Conservation (phyloP, 345 rosid genomes). For the Rhizophora mangle region DNA sequence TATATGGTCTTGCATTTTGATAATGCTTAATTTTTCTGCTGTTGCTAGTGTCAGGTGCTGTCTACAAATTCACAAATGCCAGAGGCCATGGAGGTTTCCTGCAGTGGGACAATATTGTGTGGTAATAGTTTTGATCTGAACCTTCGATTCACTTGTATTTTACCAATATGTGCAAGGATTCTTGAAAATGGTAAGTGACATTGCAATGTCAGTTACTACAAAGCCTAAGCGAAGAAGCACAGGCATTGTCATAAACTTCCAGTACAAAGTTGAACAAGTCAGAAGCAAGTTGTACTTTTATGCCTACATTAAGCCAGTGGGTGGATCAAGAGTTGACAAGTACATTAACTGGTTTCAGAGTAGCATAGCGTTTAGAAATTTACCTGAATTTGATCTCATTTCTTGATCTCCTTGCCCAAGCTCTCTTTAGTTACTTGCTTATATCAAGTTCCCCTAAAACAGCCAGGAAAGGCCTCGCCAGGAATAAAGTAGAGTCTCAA, state of each 20-base stretch:
- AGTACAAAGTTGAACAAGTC: too few relatives aligned
- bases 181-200: neutral
- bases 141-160: neutral
- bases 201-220: neutral
- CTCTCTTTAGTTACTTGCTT: neutral
- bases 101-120: constrained; percentile 57
- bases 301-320: too few relatives aligned
- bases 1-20: neutral
- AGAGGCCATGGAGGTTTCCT: constrained; percentile 81
- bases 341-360: too few relatives aligned
- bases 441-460: neutral
- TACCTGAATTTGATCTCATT: neutral
- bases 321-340: too few relatives aligned
- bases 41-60: constrained; percentile 59
- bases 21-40: neutral
- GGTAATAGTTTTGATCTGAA: constrained; percentile 30
- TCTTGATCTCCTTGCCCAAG: neutral
- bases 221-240: neutral
- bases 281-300: too few relatives aligned
- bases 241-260: too few relatives aligned
- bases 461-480: neutral
- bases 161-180: neutral
- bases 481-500: neutral
- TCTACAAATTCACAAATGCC: constrained; percentile 69
- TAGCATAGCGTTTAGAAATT: neutral